Conservation (phyloP, 371 early-diverging fungal genomes). For the Mortierella sp. region DNA sequence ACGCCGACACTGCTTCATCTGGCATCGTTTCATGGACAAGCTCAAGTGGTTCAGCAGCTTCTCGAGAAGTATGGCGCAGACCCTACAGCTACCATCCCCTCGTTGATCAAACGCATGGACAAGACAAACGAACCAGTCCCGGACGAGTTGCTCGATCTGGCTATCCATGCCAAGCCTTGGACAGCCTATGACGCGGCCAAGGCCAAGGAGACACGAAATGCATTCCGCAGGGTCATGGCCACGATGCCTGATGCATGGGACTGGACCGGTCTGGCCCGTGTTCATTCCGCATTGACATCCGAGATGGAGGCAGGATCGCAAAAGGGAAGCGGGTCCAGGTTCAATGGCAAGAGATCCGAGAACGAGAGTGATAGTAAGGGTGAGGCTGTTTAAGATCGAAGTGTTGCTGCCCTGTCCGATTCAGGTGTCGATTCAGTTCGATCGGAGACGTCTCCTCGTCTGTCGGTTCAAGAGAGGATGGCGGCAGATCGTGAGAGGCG, state of each 20-base stretch:
- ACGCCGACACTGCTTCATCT: slow-evolving; percentile 79
- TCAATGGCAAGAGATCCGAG: not conserved
- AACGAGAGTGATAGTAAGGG: not conserved
- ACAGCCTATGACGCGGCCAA: slow-evolving; percentile 86
- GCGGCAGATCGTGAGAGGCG: slow-evolving; percentile 85
- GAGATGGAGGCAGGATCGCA: slow-evolving; percentile 70
- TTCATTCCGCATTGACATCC: slow-evolving; percentile 81
- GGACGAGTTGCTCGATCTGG: slow-evolving; percentile 26
- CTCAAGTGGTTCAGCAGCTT: slow-evolving; percentile 69
- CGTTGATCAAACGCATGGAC: slow-evolving; percentile 31
- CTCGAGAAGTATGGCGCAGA: slow-evolving; percentile 76
- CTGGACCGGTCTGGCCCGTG: slow-evolving; percentile 70
- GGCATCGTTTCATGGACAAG: slow-evolving; percentile 68
- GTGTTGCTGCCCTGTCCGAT: slow-evolving; percentile 10
- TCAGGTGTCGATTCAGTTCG: not conserved
- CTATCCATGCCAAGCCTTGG: slow-evolving; percentile 35
- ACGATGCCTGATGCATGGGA: slow-evolving; percentile 75
- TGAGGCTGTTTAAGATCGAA: not conserved
- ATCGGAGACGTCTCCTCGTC: slow-evolving; percentile 27
- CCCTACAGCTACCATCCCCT: slow-evolving; percentile 70
- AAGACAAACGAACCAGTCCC: not conserved
- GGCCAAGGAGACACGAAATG: slow-evolving; percentile 81
- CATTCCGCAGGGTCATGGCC: slow-evolving; percentile 79
- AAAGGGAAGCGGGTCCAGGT: slow-evolving; percentile 18
- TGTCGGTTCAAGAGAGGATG: slow-evolving; percentile 77